These are phyloP conservation scores for Bipolaris oryzae DNA, from an alignment of 2,329 filamentous ascomycete genomes.

Conservation along the genomic window DNA sequence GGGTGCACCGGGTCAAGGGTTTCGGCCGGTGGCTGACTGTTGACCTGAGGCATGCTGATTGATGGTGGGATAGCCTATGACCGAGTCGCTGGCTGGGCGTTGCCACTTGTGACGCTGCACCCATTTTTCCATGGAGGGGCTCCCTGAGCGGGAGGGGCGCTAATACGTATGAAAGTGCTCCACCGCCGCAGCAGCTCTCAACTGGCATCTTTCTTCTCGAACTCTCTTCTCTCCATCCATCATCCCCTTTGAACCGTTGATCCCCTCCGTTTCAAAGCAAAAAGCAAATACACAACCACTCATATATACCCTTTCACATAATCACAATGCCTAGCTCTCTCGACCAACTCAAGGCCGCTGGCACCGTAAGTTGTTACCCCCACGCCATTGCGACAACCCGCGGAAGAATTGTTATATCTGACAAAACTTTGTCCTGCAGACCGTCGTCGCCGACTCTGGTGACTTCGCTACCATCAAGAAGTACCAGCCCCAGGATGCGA, in stretches of 20 bases:
- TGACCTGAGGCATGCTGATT: conserved; percentile 2
- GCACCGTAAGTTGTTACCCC: conserved; percentile 75
- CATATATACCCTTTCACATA: conserved; percentile 25
- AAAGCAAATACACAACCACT: conserved; percentile 8
- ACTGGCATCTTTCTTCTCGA: conserved; percentile 23
- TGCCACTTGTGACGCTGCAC: conserved; percentile 45
- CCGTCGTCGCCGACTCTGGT: conserved; percentile 97
- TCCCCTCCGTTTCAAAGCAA: conserved; percentile 2
- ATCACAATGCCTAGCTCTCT: conserved; percentile 80
- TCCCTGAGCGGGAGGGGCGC: conserved; percentile 21
- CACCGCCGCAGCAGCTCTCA: conserved; percentile 15
- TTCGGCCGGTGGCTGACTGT: conserved; percentile 3
- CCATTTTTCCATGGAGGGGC: conserved; percentile 36
- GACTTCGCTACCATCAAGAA: conserved; percentile 86
- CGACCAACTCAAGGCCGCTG: conserved; percentile 94
- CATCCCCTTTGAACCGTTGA: conserved; percentile 8
- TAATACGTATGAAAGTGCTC: conserved; percentile 28
- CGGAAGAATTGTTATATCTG: conserved; percentile 9
- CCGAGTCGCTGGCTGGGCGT: conserved; percentile 14
- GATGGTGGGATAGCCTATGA: neutral
- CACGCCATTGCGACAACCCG: conserved; percentile 20
- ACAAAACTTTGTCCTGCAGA: conserved; percentile 57
- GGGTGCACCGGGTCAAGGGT: conserved; percentile 1
- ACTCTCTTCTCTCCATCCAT: conserved; percentile 23
- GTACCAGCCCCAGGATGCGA: conserved; percentile 99